Conservation (phyloP, 2,329 filamentous ascomycete genomes). For the Pezicula neosporulosa region DNA sequence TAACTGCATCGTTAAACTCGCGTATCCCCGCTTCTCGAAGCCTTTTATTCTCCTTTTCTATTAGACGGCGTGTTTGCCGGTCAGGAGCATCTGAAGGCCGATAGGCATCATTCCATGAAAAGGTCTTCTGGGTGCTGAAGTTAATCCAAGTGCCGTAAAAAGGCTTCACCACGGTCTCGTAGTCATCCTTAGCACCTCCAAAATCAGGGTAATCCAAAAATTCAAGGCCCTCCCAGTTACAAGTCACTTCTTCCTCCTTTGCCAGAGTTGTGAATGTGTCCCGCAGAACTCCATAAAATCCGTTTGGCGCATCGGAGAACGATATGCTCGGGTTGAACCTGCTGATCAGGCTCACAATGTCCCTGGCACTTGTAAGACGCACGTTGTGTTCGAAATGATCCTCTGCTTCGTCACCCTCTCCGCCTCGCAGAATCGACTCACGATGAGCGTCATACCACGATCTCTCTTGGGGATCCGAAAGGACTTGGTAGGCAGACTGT, state of each 20-base stretch:
- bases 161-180: conserved; percentile 70
- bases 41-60: conserved; percentile 94
- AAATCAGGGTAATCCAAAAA: conserved; percentile 75
- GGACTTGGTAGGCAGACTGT: conserved; percentile 90
- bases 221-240: conserved; percentile 61
- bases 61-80: conserved; percentile 72
- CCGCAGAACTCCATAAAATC: conserved; percentile 80
- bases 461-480: conserved; percentile 92
- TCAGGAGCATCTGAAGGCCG: conserved; percentile 83
- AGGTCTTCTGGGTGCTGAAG: conserved; percentile 82
- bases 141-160: conserved; percentile 82
- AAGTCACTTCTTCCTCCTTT: conserved; percentile 74
- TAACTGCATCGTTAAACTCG: conserved; percentile 90
- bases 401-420: conserved; percentile 31
- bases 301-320: conserved; percentile 74
- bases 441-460: conserved; percentile 98
- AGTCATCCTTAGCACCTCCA: conserved; percentile 70
- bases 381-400: conserved; percentile 64
- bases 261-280: conserved; percentile 78
- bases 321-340: conserved; percentile 76
- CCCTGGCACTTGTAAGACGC: conserved; percentile 73
- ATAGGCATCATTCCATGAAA: conserved; percentile 86
- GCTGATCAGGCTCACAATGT: conserved; percentile 74
- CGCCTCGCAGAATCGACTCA: conserved; percentile 69
- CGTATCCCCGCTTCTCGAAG: conserved; percentile 76